A percentile compares a stretch with the other conserved stretches of the same genome.
These are phyloP conservation scores for Citrus sp. DNA, from an alignment of 345 rosid species.

Conservation along the genomic window DNA sequence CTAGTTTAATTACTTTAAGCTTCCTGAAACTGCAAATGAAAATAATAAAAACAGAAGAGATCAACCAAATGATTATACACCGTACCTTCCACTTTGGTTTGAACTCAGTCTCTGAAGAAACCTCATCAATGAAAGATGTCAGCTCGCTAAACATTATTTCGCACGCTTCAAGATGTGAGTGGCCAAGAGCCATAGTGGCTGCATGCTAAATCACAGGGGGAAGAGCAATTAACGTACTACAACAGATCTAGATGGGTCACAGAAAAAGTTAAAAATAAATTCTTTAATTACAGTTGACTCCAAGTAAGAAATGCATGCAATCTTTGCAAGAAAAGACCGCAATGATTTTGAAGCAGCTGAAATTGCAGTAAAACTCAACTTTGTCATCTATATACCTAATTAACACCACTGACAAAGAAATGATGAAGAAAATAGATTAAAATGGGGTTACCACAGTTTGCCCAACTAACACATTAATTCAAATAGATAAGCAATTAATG, in stretches of 20 bases:
- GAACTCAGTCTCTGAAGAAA: slow-evolving; percentile 88
- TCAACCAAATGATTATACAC: neutral
- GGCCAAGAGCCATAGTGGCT: slow-evolving; percentile 97
- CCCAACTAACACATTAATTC: too few species aligned
- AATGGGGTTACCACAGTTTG: neutral
- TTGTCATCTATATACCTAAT: neutral
- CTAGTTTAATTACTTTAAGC: neutral
- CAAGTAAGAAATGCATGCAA: neutral
- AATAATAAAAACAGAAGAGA: neutral
- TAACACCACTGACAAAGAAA: neutral
- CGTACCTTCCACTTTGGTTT: slow-evolving; percentile 97
- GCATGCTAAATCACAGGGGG: slow-evolving; percentile 58
- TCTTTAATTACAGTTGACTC: neutral
- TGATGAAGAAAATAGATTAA: neutral
- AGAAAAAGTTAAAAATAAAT: neutral
- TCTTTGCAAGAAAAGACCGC: neutral
- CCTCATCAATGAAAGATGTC: slow-evolving; percentile 85
- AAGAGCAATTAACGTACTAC: slow-evolving; percentile 16
- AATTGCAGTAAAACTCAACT: neutral
- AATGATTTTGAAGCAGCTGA: neutral
- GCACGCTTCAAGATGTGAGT: slow-evolving; percentile 95
- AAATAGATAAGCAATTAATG: neutral
- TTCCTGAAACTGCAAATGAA: neutral
- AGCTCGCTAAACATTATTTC: slow-evolving; percentile 93
- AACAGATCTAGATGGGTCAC: neutral